Evolutionary conservation across 108 stramenopile species (phyloP).

Genomic region (Epithemia pelagica): DNA sequence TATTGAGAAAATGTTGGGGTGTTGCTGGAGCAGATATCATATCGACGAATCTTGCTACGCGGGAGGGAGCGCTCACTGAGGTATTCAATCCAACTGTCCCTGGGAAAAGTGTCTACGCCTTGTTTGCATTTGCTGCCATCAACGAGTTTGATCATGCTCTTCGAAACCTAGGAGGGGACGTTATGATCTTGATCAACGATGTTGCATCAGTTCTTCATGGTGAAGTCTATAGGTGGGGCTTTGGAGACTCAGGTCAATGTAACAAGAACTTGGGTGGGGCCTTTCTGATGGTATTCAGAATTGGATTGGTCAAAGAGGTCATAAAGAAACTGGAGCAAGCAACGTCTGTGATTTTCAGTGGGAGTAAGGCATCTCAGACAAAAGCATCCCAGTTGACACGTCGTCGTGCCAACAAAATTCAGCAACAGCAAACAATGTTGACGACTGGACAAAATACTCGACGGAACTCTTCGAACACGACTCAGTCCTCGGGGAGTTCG

Average conservation of each 20-base stretch:
- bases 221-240: constrained; percentile 79
- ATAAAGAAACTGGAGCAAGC: constrained; percentile 69
- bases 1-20: constrained; percentile 95
- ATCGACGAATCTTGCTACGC: constrained; percentile 81
- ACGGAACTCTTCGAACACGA: not conserved
- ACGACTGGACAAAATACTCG: not conserved
- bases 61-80: constrained; percentile 56
- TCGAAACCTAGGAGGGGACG: constrained; percentile 73
- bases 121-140: constrained; percentile 93
- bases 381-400: not conserved
- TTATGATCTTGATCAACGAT: constrained; percentile 93
- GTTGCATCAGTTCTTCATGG: constrained; percentile 88
- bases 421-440: not conserved
- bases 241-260: constrained; percentile 83
- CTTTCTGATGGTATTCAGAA: constrained; percentile 94
- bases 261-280: constrained; percentile 94
- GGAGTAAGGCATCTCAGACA: not conserved
- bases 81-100: constrained; percentile 90
- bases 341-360: constrained; percentile 60
- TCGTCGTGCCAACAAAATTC: not conserved
- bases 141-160: constrained; percentile 78
- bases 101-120: constrained; percentile 85
- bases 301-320: constrained; percentile 72
- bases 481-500: not conserved
- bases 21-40: constrained; percentile 94